A percentile compares a stretch with the other conserved stretches of the same genome.
Conservation (phyloP, 495 filamentous ascomycete genomes). For the Annulohypoxylon maeteangense region DNA sequence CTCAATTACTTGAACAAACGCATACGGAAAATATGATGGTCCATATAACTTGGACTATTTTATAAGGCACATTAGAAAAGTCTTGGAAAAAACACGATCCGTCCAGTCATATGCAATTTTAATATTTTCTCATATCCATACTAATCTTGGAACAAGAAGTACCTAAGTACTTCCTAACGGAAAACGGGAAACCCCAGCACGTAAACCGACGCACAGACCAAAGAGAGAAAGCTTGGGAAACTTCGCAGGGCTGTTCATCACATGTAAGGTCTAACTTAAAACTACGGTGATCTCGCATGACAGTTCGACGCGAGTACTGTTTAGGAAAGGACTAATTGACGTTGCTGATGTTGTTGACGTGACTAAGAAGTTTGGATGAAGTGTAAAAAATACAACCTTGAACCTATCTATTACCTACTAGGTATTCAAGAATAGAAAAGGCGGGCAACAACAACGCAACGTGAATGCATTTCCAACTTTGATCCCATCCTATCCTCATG, state of each 20-base stretch:
- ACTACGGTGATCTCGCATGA: constrained; percentile 13
- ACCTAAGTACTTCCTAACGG: constrained; percentile 4
- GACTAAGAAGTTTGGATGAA: not conserved
- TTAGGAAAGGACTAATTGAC: not conserved
- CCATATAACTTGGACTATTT: not conserved
- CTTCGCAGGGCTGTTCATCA: constrained; percentile 34
- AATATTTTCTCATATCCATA: not conserved
- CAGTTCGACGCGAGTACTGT: not conserved
- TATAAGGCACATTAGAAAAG: not conserved
- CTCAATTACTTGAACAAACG: not conserved
- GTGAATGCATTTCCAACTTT: not conserved
- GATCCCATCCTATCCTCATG: constrained; percentile 16
- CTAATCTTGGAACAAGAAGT: not conserved
- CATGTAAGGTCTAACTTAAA: constrained; percentile 20
- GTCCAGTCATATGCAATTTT: not conserved
- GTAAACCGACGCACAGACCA: constrained; percentile 4
- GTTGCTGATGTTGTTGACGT: not conserved
- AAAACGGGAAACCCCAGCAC: constrained; percentile 11
- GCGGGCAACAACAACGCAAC: not conserved
- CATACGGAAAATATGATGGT: not conserved
- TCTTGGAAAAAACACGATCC: constrained; percentile 4
- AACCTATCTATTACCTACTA: not conserved
- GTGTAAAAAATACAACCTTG: not conserved
- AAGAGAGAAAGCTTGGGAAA: constrained; percentile 5
- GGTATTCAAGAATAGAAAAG: not conserved